phyloP scores from a whole-genome alignment of 768 basidiomycete genomes.

The Krasilnikovozyma curviuscula region DNA sequence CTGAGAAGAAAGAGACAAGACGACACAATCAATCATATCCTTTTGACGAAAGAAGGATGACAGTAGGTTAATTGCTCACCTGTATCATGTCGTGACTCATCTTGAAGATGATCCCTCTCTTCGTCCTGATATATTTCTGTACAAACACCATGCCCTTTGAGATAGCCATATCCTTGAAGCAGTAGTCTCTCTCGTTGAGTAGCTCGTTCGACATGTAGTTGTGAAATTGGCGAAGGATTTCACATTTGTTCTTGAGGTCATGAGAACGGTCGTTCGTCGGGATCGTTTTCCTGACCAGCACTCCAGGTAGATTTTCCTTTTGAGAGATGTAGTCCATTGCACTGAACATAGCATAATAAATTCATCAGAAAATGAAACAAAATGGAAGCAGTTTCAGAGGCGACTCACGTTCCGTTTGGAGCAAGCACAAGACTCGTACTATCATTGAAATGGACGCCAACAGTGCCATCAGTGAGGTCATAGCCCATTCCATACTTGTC shows the following conservation, averaged over 20 bases:
- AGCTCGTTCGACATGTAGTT: conserved; percentile 81
- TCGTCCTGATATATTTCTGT: conserved; percentile 87
- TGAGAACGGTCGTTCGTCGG: conserved; percentile 19
- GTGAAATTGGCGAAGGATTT: conserved; percentile 83
- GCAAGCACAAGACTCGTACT: conserved; percentile 68
- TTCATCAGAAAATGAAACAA: not conserved
- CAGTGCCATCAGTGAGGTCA: conserved; percentile 80
- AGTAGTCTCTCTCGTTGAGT: conserved; percentile 66
- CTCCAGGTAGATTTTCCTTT: conserved; percentile 48
- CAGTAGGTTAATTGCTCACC: conserved; percentile 31
- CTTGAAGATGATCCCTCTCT: conserved; percentile 91
- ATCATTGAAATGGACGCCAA: conserved; percentile 94
- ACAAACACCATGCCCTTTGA: conserved; percentile 85
- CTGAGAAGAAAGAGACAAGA: conserved; percentile 29
- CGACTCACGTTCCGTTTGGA: conserved; percentile 62
- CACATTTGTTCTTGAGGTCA: conserved; percentile 63
- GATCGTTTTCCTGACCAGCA: conserved; percentile 23
- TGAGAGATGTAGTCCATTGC: conserved; percentile 72
- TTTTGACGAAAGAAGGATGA: not conserved
- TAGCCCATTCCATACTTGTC: conserved; percentile 99
- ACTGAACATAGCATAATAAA: conserved; percentile 28
- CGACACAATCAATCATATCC: not conserved
- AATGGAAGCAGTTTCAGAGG: not conserved
- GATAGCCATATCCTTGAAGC: conserved; percentile 46
- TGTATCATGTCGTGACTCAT: conserved; percentile 89